phyloP scores from a whole-genome alignment of 768 basidiomycete species.

The Leccinum subtestaceum region DNA sequence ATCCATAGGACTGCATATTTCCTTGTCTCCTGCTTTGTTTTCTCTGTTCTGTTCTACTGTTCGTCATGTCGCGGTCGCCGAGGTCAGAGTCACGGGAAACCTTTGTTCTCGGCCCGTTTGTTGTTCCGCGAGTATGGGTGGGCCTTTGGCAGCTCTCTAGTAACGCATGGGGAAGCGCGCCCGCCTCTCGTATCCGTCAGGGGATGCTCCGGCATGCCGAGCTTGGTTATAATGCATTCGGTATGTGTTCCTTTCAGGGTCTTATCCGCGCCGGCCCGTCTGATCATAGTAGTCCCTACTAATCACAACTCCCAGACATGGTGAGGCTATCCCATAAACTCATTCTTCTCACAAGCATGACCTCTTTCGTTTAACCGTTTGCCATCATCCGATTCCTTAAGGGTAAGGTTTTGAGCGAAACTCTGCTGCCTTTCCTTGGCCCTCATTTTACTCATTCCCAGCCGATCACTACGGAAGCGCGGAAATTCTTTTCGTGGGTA shows the following conservation, averaged over 20 bases:
- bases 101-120: conserved; percentile 54
- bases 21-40: conserved; percentile 5
- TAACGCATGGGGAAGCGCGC: conserved; percentile 80
- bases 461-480: conserved; percentile 88
- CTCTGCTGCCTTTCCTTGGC: neutral
- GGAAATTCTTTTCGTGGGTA: conserved; percentile 73
- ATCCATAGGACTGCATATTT: conserved; percentile 5
- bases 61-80: conserved; percentile 21
- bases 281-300: conserved; percentile 1
- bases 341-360: conserved; percentile 17
- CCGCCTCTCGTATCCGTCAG: conserved; percentile 59
- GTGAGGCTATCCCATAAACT: conserved; percentile 29
- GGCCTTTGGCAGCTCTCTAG: conserved; percentile 87
- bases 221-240: conserved; percentile 48
- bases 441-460: conserved; percentile 28
- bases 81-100: conserved; percentile 37
- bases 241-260: conserved; percentile 26
- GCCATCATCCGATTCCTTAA: conserved; percentile 9
- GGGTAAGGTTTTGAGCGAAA: conserved; percentile 22
- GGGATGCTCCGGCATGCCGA: conserved; percentile 66
- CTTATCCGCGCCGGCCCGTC: conserved; percentile 8
- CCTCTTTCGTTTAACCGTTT: neutral
- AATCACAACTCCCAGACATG: conserved; percentile 44
- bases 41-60: conserved; percentile 5
- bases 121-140: conserved; percentile 65